Evolutionary conservation across 1,139 yeast species (phyloP).

Genomic region (Protomyces inouyei): DNA sequence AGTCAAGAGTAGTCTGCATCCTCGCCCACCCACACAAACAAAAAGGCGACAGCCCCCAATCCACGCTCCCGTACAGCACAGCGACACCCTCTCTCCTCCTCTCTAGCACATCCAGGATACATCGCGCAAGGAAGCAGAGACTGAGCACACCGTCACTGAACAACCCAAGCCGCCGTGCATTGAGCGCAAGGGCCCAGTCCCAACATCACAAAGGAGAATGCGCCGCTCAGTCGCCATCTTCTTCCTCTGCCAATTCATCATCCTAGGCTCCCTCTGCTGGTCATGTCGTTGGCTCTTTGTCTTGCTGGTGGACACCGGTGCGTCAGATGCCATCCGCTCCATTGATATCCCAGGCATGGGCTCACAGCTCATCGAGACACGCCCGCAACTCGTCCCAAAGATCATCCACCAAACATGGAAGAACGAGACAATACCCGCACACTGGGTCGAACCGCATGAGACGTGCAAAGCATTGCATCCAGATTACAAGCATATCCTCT

Average conservation of each 20-base stretch:
- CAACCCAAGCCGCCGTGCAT: too few species aligned
- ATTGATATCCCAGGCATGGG: conserved; percentile 43
- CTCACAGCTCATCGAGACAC: conserved; percentile 41
- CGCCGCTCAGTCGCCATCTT: conserved; percentile 24
- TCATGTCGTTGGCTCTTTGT: conserved; percentile 52
- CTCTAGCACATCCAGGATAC: too few species aligned
- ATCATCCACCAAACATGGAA: conserved; percentile 93
- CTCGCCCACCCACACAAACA: too few species aligned
- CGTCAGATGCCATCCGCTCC: conserved; percentile 32
- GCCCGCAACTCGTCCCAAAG: conserved; percentile 60
- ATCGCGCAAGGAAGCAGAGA: too few species aligned
- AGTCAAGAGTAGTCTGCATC: too few species aligned
- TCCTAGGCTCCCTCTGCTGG: conserved; percentile 30
- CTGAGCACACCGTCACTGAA: too few species aligned
- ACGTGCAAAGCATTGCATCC: conserved; percentile 74
- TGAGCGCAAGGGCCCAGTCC: too few species aligned
- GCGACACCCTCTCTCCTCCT: too few species aligned
- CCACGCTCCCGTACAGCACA: too few species aligned
- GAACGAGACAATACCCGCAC: conserved; percentile 66
- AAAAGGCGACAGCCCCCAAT: too few species aligned
- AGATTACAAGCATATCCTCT: conserved; percentile 76
- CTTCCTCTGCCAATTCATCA: conserved; percentile 26
- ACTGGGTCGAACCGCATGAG: conserved; percentile 74
- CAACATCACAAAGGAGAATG: background rate
- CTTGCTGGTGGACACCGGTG: conserved; percentile 60